phyloP scores from a whole-genome alignment of 345 rosid genomes.

The Bruguiera parviflora region DNA sequence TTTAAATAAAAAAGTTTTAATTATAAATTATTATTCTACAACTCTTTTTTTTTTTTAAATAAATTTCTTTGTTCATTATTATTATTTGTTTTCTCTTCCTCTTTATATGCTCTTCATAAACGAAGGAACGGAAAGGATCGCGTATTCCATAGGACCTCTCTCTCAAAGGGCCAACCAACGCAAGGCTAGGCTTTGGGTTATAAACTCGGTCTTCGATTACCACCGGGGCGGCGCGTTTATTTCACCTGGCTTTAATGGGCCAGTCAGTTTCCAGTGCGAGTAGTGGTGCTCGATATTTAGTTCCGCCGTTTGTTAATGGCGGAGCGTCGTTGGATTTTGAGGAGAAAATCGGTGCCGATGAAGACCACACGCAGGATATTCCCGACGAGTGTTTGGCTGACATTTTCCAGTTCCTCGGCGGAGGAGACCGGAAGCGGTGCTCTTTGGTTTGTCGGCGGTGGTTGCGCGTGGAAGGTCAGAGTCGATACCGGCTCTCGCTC shows the following conservation, averaged over 20 bases:
- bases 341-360: background rate
- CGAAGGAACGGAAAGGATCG: no score
- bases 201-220: background rate
- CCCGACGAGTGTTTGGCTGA: slow-evolving; percentile 75
- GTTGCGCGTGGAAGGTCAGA: slow-evolving; percentile 70
- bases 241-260: slow-evolving; percentile 40
- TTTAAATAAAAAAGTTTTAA: no score
- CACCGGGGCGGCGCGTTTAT: slow-evolving; percentile 18
- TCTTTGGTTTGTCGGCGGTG: slow-evolving; percentile 78
- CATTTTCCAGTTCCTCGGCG: slow-evolving; percentile 65
- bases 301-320: slow-evolving; percentile 18
- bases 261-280: slow-evolving; percentile 44
- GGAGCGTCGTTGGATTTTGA: slow-evolving; percentile 10
- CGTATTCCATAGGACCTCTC: no score
- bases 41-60: no score
- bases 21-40: no score
- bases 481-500: slow-evolving; percentile 67
- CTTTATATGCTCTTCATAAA: no score
- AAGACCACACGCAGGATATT: slow-evolving; percentile 14
- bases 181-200: no score
- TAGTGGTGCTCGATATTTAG: slow-evolving; percentile 16
- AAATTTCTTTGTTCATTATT: no score
- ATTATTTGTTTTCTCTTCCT: no score
- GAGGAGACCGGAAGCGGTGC: slow-evolving; percentile 65
- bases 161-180: no score